Conservation (phyloP, 1,284 basidiomycete species). For the Cystobasidiaceae sp. region DNA sequence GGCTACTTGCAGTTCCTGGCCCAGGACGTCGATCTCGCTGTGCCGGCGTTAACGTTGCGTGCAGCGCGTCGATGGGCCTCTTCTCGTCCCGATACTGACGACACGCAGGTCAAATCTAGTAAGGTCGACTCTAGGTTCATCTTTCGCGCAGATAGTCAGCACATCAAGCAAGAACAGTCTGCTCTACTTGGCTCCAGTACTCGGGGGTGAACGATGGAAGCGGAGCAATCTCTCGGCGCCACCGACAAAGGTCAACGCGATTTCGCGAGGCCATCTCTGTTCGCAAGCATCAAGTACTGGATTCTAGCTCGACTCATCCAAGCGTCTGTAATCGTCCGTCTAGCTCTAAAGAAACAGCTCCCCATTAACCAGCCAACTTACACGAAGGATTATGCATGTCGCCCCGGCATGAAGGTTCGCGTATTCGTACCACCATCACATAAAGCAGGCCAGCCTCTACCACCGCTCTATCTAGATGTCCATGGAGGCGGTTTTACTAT, state of each 20-base stretch:
- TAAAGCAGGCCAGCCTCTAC: neutral
- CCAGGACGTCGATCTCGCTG: no score
- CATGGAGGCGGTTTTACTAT: slow-evolving; percentile 25
- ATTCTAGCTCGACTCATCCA: slow-evolving; percentile 9
- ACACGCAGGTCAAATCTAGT: no score
- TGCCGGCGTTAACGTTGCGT: no score
- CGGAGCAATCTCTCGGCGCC: neutral
- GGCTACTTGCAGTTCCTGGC: no score
- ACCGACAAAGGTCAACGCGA: neutral
- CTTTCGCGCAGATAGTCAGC: no score
- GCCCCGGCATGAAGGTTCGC: neutral
- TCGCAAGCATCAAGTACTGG: slow-evolving; percentile 17
- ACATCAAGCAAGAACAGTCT: no score
- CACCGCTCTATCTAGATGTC: slow-evolving; percentile 20
- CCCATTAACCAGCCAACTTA: slow-evolving; percentile 4
- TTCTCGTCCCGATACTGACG: no score
- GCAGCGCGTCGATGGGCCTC: no score
- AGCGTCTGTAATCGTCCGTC: neutral
- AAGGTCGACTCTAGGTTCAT: no score
- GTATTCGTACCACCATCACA: slow-evolving; percentile 15
- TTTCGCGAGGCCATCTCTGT: neutral
- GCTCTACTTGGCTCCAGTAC: no score
- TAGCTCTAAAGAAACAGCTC: neutral
- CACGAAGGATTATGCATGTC: slow-evolving; percentile 12
- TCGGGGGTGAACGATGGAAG: slow-evolving; percentile 5